Evolutionary conservation across 129 eudicot genomes (phyloP).

Genomic region (Smallanthus sonchifolius): DNA sequence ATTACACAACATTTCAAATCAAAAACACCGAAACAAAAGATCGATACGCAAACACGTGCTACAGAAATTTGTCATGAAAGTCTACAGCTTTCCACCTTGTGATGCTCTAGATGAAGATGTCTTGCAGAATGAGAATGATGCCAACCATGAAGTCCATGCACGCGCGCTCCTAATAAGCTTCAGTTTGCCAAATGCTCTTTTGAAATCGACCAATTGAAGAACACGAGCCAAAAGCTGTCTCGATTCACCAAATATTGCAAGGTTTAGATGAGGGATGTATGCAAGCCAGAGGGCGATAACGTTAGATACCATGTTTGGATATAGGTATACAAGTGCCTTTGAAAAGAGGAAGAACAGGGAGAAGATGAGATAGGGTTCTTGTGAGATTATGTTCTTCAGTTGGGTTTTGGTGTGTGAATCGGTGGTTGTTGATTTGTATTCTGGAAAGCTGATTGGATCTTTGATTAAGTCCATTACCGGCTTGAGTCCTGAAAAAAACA

Average conservation of each 20-base stretch:
- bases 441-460: constrained; percentile 21
- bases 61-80: constrained; percentile 2
- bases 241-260: constrained; percentile 73
- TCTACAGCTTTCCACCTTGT: constrained; percentile 19
- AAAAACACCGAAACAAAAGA: no score
- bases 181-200: constrained; percentile 55
- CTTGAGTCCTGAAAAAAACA: constrained; percentile 34
- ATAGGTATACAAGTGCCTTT: constrained; percentile 44
- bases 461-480: constrained; percentile 34
- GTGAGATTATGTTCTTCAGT: constrained; percentile 34
- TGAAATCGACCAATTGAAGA: constrained; percentile 53
- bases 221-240: constrained; percentile 60
- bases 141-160: constrained; percentile 83
- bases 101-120: constrained; percentile 41
- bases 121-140: constrained; percentile 76
- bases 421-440: constrained; percentile 10
- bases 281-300: constrained; percentile 53
- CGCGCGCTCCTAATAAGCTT: constrained; percentile 60
- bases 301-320: constrained; percentile 41
- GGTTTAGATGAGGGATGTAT: constrained; percentile 48
- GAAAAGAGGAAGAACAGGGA: constrained; percentile 46
- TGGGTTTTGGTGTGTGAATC: constrained; percentile 36
- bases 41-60: neutral
- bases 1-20: neutral
- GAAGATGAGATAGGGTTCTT: constrained; percentile 59